Percentiles rank a stretch among this genome's conserved stretches.
These are phyloP conservation scores for Aegilops tauschii DNA, from an alignment of 176 grass and related monocot genomes.

Conservation along the genomic window DNA sequence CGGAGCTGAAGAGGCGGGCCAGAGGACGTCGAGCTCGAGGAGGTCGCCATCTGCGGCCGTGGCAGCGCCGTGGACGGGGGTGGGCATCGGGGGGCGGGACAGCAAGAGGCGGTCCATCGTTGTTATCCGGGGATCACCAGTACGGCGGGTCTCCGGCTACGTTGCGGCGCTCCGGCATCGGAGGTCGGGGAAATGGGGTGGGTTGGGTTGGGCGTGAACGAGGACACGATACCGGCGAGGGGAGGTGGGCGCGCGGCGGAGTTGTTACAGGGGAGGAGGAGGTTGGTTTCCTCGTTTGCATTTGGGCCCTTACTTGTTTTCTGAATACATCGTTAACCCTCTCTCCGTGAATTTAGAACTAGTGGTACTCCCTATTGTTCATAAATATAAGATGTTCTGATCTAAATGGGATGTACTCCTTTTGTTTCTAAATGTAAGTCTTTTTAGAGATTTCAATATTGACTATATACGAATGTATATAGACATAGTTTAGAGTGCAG, in stretches of 20 bases:
- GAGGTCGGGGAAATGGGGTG: not conserved
- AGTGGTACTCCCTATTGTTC: no score
- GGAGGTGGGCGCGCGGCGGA: slow-evolving; percentile 19
- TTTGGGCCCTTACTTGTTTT: not conserved
- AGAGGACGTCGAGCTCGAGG: slow-evolving; percentile 51
- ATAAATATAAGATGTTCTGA: no score
- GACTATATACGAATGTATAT: no score
- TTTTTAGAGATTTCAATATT: no score
- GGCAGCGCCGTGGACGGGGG: not conserved
- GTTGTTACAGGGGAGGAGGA: slow-evolving; percentile 1
- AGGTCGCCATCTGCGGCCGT: slow-evolving; percentile 36
- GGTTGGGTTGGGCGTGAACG: slow-evolving; percentile 8
- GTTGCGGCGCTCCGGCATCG: slow-evolving; percentile 42
- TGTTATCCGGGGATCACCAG: slow-evolving; percentile 39
- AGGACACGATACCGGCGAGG: slow-evolving; percentile 29
- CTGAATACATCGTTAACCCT: not conserved
- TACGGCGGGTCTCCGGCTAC: slow-evolving; percentile 32
- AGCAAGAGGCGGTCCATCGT: slow-evolving; percentile 42
- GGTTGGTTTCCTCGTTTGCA: slow-evolving; percentile 22
- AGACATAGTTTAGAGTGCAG: no score
- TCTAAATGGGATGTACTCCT: no score
- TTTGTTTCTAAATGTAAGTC: no score
- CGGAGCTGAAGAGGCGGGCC: not conserved
- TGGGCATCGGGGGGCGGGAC: slow-evolving; percentile 31
- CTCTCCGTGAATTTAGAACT: no score